A percentile compares a stretch with the other conserved stretches of the same genome.
Conservation (phyloP, 2,329 filamentous ascomycete genomes). For the Apiospora hydei region DNA sequence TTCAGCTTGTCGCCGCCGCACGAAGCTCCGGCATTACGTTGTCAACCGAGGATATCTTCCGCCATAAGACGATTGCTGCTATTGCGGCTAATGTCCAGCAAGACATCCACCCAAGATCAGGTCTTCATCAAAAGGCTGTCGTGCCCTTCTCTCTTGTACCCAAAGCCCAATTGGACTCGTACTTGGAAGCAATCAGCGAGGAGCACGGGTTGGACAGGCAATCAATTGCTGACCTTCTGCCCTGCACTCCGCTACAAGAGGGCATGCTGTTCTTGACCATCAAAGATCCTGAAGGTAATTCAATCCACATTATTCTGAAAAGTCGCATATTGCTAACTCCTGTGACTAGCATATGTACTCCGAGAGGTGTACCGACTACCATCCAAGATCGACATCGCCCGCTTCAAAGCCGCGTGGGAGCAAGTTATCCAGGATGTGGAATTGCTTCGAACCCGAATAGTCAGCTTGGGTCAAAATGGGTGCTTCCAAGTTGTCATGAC, state of each 20-base stretch:
- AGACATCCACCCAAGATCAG: background rate
- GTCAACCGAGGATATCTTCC: constrained; percentile 40
- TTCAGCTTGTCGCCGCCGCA: background rate
- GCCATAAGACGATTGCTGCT: constrained; percentile 3
- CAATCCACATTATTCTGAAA: too few relatives aligned
- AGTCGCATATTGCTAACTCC: background rate
- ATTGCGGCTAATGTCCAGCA: background rate
- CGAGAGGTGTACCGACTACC: constrained; percentile 27
- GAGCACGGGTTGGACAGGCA: background rate
- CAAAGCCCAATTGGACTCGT: background rate
- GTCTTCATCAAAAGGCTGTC: background rate
- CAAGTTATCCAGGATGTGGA: background rate
- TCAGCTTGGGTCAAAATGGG: constrained; percentile 21
- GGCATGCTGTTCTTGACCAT: constrained; percentile 39
- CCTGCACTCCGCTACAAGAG: constrained; percentile 40
- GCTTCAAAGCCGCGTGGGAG: constrained; percentile 20
- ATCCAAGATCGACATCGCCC: constrained; percentile 21
- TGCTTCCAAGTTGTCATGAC: constrained; percentile 31
- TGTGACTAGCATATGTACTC: constrained; percentile 34
- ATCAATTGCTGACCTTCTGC: constrained; percentile 38
- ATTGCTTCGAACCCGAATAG: constrained; percentile 15
- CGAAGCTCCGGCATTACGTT: constrained; percentile 48
- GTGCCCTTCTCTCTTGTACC: background rate
- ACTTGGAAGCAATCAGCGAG: background rate
- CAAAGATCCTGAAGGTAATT: constrained; percentile 31